Percentiles rank a stretch among this genome's conserved stretches.
These are phyloP conservation scores for Rubia tinctorum DNA, from an alignment of 305 asterid species.

Conservation along the genomic window DNA sequence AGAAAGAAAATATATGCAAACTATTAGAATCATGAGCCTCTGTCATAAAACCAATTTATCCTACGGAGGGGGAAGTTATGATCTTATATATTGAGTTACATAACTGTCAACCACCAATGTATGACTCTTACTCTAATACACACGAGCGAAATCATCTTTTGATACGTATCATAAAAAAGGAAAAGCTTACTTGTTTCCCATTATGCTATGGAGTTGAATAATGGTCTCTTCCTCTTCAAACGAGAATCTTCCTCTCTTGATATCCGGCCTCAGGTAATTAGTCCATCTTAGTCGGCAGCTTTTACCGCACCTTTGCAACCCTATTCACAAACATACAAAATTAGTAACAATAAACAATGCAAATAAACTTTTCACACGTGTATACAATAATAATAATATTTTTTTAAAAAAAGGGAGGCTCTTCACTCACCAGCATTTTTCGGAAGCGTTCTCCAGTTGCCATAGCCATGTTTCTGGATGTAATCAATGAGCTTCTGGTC, in stretches of 20 bases:
- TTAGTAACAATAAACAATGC: not conserved
- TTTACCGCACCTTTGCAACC: constrained; percentile 39
- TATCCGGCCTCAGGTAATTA: constrained; percentile 39
- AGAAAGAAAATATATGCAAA: not conserved
- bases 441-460: constrained; percentile 52
- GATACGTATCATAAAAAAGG: no score
- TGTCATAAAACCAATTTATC: no score
- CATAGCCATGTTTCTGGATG: constrained; percentile 40
- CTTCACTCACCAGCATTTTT: constrained; percentile 34
- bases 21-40: no score
- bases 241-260: constrained; percentile 36
- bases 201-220: constrained; percentile 37
- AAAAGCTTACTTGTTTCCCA: constrained; percentile 30
- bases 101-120: no score
- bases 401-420: no score
- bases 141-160: no score
- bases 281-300: constrained; percentile 42
- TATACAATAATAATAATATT: no score
- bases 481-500: constrained; percentile 35
- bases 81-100: no score
- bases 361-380: no score
- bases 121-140: no score
- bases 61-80: no score
- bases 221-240: constrained; percentile 30
- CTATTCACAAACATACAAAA: not conserved